Conservation (phyloP, 169 alveolate genomes). For the Eimeria maxima region DNA sequence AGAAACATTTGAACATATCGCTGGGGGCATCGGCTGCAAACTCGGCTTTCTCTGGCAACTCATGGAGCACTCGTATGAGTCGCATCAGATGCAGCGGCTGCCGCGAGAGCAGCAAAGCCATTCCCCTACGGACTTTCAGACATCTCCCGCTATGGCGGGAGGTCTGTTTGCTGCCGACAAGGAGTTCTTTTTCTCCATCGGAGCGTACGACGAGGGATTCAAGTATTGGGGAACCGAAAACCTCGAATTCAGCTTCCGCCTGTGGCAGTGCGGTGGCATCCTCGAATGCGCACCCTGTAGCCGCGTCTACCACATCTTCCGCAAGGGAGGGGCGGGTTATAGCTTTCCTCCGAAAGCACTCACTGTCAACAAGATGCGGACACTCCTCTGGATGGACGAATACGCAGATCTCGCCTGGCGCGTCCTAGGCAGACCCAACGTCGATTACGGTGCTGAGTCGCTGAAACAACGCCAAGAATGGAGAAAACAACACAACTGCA, state of each 20-base stretch:
- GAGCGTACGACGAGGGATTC: slow-evolving; percentile 87
- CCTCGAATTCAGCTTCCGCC: slow-evolving; percentile 87
- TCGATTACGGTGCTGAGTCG: slow-evolving; percentile 46
- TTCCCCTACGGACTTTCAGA: slow-evolving; percentile 31
- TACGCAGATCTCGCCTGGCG: slow-evolving; percentile 84
- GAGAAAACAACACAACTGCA: slow-evolving; percentile 41
- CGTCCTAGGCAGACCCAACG: slow-evolving; percentile 62
- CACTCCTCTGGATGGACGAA: slow-evolving; percentile 88
- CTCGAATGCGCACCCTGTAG: slow-evolving; percentile 89
- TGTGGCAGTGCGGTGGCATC: slow-evolving; percentile 90
- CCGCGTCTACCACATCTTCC: slow-evolving; percentile 87
- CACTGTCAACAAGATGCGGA: slow-evolving; percentile 84
- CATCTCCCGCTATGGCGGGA: slow-evolving; percentile 90
- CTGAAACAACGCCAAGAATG: slow-evolving; percentile 36
- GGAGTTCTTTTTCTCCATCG: slow-evolving; percentile 85
- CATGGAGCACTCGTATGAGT: slow-evolving; percentile 87
- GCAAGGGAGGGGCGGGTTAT: slow-evolving; percentile 88
- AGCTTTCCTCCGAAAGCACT: slow-evolving; percentile 84
- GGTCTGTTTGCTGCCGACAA: slow-evolving; percentile 87
- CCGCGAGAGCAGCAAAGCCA: slow-evolving; percentile 31
- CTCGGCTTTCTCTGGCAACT: slow-evolving; percentile 87
- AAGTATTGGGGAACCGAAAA: slow-evolving; percentile 89
- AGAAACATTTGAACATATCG: slow-evolving; percentile 83
- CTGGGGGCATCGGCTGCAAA: slow-evolving; percentile 90
- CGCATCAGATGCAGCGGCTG: slow-evolving; percentile 71